Evolutionary conservation across 2,329 filamentous ascomycete species (phyloP), one percentile per base, ranked within the genome.

Genomic region (Pestalotiopsis sp.): DNA sequence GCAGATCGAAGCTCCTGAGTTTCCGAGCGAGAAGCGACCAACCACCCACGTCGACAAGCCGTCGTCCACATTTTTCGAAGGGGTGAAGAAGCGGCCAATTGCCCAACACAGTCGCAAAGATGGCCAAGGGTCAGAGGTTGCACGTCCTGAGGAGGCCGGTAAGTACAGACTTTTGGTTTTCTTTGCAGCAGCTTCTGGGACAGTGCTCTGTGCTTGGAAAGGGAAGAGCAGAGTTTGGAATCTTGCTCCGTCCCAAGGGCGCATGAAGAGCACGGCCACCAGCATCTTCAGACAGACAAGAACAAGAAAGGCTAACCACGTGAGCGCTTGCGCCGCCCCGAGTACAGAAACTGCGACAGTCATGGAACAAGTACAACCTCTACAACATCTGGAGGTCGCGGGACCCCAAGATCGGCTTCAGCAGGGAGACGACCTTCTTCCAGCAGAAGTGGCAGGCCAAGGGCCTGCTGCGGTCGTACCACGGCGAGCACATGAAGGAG

Each of bases 371-470:
- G 84, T 94, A 94, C 86, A 97, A 97, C 79, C 87, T 99, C 72
- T 99, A 93, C 89, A 98, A 98, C 83, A 83, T 99, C 72, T 83
- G 85, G 64, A 87, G 88, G 73, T 76, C 88, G 41, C 81, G 76
- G 58, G 76, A 80, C 2, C 88, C 86, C 20, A 77, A 74, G 17
- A 81, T 83, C 69, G 77, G 74, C 70, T 76, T 77, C 39, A 76
- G 72, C 23, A 76, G 78, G 17, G 74, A 74, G 64, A 81, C 83
- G 71, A 98, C 95, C 59, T 97, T 96, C 83, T 99, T 97, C 87
- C 95, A 98, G 86, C 95, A 98, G 83, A 99, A 99, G 91, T 99
- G 95, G 95, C 81, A 83, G 1, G 93, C 95, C 76, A 99, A 99
- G 82, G 90, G 94, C 25, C 80, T 91, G 72, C 89, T 93, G 57